A percentile compares a stretch with the other conserved stretches of the same genome.
Evolutionary conservation across 176 grass and related monocot genomes (phyloP).

Genomic region (Ensete ventricosum): DNA sequence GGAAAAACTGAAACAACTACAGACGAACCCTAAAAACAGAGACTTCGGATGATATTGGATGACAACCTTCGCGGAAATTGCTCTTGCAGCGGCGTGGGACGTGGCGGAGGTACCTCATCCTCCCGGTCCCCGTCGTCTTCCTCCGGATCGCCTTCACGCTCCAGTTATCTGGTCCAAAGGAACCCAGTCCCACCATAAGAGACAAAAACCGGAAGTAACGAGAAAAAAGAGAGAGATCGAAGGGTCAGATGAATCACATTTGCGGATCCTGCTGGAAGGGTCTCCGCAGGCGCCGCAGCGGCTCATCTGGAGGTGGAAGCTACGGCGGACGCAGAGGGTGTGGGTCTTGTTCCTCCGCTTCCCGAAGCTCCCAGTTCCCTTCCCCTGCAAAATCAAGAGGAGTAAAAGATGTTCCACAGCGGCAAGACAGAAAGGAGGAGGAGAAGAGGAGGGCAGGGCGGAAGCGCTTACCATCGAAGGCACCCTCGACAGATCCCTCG

Average conservation of each 20-base stretch:
- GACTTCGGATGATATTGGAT: not conserved
- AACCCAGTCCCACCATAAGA: not conserved
- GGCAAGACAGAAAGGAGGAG: too few species aligned
- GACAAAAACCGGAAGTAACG: not conserved
- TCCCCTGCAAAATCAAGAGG: slow-evolving; percentile 3
- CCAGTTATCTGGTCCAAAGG: slow-evolving; percentile 46
- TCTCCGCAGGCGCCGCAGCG: slow-evolving; percentile 4
- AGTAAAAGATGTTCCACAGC: not conserved
- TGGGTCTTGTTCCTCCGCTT: slow-evolving; percentile 14
- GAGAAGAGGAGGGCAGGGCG: too few species aligned
- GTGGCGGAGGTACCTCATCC: slow-evolving; percentile 85
- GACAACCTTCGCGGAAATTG: slow-evolving; percentile 80
- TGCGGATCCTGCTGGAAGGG: not conserved
- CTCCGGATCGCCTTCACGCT: slow-evolving; percentile 77
- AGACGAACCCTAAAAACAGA: not conserved
- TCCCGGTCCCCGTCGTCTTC: slow-evolving; percentile 70
- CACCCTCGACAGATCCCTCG: not conserved
- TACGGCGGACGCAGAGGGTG: slow-evolving; percentile 11
- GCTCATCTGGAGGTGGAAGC: slow-evolving; percentile 7
- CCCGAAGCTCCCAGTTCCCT: slow-evolving; percentile 10
- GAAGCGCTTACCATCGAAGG: not conserved
- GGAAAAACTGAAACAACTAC: not conserved
- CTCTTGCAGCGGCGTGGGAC: slow-evolving; percentile 69
- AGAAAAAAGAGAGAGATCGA: too few species aligned
- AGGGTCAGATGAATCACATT: not conserved